Base-by-base conservation (phyloP, 2,329 filamentous ascomycete genomes). In the Diplodia sapinea region DNA sequence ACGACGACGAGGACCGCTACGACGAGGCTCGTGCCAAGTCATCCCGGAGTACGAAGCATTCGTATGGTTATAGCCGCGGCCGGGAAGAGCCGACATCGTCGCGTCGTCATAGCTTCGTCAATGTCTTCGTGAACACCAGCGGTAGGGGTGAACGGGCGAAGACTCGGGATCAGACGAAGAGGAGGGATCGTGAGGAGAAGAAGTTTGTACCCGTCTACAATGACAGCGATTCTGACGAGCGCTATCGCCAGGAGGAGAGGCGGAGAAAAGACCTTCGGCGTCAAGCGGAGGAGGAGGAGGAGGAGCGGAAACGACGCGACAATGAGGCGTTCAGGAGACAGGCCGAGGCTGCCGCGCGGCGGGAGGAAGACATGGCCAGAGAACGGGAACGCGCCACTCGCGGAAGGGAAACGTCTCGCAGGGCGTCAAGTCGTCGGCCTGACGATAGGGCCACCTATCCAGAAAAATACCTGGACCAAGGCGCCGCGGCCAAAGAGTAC, bases 281-380 rank as follows among this genome's bases (percentile, higher is more conserved):
- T 17, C 56, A 29, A 9, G 59, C 43, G 13, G 31, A 43, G 47
- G 43, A 65, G 47, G 67, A 57, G 49, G 80, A 57, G 49, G 80
- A 83, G 61, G 75, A 76, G 69, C 77, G 75, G 68, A 77, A 79
- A 70, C 74, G 74, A 55, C 74, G 75, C 62, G 79, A 81, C 55
- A 76, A 76, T 68, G 81, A 82, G 43, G 73, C 69, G 13, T 71
- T 71, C 40, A 73, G 71, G 61, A 43, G 68, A 43, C 71, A 72
- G 2, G 70, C 71, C 9, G 72, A 73, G 17, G 69, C 65, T 15
- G 38, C 38, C 15, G 67, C 66, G 20, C 67, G 68, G 47, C 68
- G 69, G 33, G 69, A 65, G 6, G 55, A 65, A 49, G 66, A 64
- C 31, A 17, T 29, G 50, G 47, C 52, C 4, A 59, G 26, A 64